These are phyloP conservation scores for Trametes sanguinea DNA, from an alignment of 768 basidiomycete genomes.

Conservation along the genomic window DNA sequence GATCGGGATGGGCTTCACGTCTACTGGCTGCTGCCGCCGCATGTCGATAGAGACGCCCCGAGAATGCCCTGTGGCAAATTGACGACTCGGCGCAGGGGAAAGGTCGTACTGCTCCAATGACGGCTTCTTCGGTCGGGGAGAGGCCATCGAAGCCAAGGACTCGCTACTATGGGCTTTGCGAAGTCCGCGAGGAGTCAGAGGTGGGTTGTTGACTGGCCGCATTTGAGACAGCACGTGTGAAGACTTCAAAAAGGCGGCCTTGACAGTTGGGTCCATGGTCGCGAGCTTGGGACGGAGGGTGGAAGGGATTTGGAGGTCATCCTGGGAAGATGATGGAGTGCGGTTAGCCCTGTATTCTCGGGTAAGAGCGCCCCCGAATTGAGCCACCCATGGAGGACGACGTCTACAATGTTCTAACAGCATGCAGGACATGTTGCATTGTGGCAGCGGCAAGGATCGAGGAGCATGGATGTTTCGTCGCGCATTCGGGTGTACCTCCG, in stretches of 20 bases:
- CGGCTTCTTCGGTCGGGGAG: conserved; percentile 41
- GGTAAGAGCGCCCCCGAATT: not conserved
- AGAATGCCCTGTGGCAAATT: conserved; percentile 15
- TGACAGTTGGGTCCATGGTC: conserved; percentile 82
- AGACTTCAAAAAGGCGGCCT: conserved; percentile 90
- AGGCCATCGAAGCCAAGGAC: conserved; percentile 49
- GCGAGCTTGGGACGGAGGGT: conserved; percentile 75
- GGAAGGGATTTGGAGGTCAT: conserved; percentile 86
- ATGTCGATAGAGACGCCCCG: conserved; percentile 68
- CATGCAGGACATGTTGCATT: not conserved
- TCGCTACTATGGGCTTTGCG: conserved; percentile 76
- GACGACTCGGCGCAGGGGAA: conserved; percentile 3
- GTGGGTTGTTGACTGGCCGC: conserved; percentile 35
- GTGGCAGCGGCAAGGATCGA: conserved; percentile 19
- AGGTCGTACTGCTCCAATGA: conserved; percentile 18
- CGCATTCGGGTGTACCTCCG: not conserved
- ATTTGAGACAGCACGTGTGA: conserved; percentile 62
- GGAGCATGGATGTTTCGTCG: not conserved
- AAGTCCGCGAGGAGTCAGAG: conserved; percentile 55
- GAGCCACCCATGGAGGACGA: not conserved
- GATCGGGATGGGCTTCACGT: conserved; percentile 9
- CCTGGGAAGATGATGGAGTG: conserved; percentile 44
- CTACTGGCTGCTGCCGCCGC: conserved; percentile 22
- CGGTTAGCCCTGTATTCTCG: not conserved
- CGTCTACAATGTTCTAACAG: not conserved